Evolutionary conservation across 2,329 filamentous ascomycete genomes (phyloP), one percentile per base, ranked within the genome.

Genomic region (Pestalotiopsis sp.): DNA sequence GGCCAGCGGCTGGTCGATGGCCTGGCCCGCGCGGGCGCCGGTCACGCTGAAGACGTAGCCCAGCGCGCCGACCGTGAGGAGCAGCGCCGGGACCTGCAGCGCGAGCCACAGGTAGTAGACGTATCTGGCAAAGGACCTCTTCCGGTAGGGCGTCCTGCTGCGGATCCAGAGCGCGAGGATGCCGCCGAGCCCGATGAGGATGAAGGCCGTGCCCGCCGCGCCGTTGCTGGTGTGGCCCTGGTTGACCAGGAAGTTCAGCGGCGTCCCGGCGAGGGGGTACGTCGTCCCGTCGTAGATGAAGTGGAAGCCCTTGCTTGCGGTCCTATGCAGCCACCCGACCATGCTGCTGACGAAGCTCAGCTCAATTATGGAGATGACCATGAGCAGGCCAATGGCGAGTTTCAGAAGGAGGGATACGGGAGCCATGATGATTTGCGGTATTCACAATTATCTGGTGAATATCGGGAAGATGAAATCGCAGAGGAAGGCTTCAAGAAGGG

Each of bases 141-240:
- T 4, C 14, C 72, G 71, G 7, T 69, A 71, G 45, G 70, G 72
- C 56, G 70, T 69, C 52, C 69, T 70, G 12, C 74, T 70, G 23
- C 79, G 77, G 11, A 79, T 71, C 49, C 66, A 69, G 20, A 83
- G 73, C 1, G 75, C 74, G 11, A 81, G 20, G 17, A 76, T 68
- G 27, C 81, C 80, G 11, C 75, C 76, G n/a, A 78, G 64, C 4
- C 76, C 77, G 63, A 81, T 74, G 2, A 81, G 67, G 1, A 82
- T 71, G 38, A 82, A 72, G 1, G 77, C 79, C 1, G 78, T 81
- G 4, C 79, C 80, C 9, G 78, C 78, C 1, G 84, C 83, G 36
- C 77, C 79, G 52, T 84, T 82, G 66, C 78, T 79, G 31, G 82
- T 82, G 68, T 84, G 77, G 14, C 82, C 82, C 59, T 82, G 80